These are phyloP conservation scores for Penicillium odoratum DNA, from an alignment of 495 filamentous ascomycete genomes.

Conservation along the genomic window DNA sequence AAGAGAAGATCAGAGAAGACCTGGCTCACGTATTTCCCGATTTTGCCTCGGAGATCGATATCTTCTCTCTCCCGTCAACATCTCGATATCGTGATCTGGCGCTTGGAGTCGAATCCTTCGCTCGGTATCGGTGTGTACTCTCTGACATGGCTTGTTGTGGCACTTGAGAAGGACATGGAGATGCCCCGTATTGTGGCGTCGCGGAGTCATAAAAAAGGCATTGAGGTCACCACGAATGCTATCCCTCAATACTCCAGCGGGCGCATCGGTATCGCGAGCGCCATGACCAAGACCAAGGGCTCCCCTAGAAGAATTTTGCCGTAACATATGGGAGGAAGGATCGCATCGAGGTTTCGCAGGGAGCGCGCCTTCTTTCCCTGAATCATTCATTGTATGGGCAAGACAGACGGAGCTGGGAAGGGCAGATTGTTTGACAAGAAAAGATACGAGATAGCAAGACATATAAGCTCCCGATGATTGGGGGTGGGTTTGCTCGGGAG, in stretches of 20 bases:
- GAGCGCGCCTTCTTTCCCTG: conserved; percentile 16
- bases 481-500: conserved; percentile 18
- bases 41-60: conserved; percentile 12
- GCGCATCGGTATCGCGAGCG: conserved; percentile 23
- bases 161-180: conserved; percentile 13
- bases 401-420: not conserved
- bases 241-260: conserved; percentile 20
- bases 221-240: conserved; percentile 21
- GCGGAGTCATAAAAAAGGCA: conserved; percentile 22
- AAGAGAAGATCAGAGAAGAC: conserved; percentile 17
- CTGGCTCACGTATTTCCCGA: conserved; percentile 11
- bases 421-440: conserved; percentile 7
- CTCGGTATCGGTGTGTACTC: conserved; percentile 28
- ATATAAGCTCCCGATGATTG: conserved; percentile 13
- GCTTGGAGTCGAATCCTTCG: conserved; percentile 18
- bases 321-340: conserved; percentile 23
- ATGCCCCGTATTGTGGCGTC: conserved; percentile 15
- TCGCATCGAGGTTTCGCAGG: conserved; percentile 24
- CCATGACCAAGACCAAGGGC: conserved; percentile 15
- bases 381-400: conserved; percentile 23
- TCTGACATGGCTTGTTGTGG: conserved; percentile 22
- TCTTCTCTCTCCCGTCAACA: conserved; percentile 3
- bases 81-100: conserved; percentile 14
- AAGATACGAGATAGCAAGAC: conserved; percentile 5
- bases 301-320: conserved; percentile 12